These are phyloP conservation scores for Fusarium neocosmosporiellum DNA, from an alignment of 2,329 filamentous ascomycete species.

Conservation along the genomic window DNA sequence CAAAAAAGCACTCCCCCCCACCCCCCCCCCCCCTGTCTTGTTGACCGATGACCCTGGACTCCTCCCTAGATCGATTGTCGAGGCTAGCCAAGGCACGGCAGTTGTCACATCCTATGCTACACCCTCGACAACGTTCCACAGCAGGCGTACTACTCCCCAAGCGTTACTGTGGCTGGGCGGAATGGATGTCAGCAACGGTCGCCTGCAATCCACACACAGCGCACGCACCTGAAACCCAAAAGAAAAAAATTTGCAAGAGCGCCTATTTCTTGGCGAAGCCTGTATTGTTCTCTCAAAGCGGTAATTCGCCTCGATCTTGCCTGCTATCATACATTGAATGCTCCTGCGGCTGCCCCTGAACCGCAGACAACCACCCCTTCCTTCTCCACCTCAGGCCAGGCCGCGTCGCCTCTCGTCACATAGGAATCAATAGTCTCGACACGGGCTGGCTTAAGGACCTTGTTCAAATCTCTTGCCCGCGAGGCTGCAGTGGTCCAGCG, in stretches of 20 bases:
- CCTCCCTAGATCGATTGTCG: background rate
- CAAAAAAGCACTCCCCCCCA: too few species aligned
- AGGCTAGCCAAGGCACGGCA: background rate
- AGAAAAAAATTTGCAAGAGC: background rate
- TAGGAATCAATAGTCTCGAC: background rate
- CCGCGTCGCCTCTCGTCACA: background rate
- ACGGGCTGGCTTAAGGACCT: background rate
- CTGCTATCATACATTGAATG: background rate
- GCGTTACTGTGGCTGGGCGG: background rate
- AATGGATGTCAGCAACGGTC: background rate
- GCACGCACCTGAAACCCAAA: background rate
- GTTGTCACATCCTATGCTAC: background rate
- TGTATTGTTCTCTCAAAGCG: background rate
- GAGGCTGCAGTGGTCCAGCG: background rate
- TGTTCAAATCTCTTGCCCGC: background rate
- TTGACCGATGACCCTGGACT: background rate
- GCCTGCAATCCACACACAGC: background rate
- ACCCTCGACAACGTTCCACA: background rate
- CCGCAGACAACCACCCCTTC: background rate
- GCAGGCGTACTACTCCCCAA: background rate
- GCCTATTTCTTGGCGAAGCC: background rate
- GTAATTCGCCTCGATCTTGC: background rate
- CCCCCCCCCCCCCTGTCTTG: background rate
- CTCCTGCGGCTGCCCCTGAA: background rate
- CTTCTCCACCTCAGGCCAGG: background rate